Percentiles rank a stretch among this genome's conserved stretches.
Evolutionary conservation across 768 basidiomycete species (phyloP).

Genomic region (Cubamyces sp.): DNA sequence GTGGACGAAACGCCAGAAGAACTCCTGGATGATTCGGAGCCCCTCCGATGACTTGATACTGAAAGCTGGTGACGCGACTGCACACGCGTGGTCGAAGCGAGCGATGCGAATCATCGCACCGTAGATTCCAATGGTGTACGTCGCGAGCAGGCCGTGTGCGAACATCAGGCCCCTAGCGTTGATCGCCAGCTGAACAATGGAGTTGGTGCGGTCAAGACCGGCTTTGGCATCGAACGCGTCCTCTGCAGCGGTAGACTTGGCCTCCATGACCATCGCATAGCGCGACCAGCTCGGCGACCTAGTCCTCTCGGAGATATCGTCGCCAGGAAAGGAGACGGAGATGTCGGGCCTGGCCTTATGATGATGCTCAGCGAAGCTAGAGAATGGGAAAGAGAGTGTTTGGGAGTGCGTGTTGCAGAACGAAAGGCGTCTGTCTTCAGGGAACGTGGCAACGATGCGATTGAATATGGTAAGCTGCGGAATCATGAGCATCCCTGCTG

Average conservation of each 20-base stretch:
- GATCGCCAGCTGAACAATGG: constrained; percentile 8
- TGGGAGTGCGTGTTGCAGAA: constrained; percentile 16
- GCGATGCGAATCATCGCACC: constrained; percentile 8
- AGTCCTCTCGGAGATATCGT: too few relatives aligned
- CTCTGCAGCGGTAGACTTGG: background rate
- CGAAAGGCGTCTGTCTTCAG: constrained; percentile 1
- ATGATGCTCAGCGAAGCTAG: constrained; percentile 9
- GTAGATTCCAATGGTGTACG: constrained; percentile 16
- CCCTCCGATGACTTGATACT: background rate
- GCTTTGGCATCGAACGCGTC: background rate
- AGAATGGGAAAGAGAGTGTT: constrained; percentile 17
- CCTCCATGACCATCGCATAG: constrained; percentile 14
- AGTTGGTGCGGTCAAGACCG: background rate
- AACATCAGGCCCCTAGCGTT: constrained; percentile 13
- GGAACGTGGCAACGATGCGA: background rate
- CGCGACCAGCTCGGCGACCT: background rate
- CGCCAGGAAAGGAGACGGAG: constrained; percentile 7
- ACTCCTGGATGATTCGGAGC: background rate
- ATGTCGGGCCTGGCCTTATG: constrained; percentile 7
- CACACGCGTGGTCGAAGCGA: constrained; percentile 21
- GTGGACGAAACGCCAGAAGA: constrained; percentile 24
- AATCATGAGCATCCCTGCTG: background rate
- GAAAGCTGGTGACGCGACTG: constrained; percentile 10
- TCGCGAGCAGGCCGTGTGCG: constrained; percentile 11
- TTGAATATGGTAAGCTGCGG: background rate